These are phyloP conservation scores for Fomitopsis pinicola DNA, from an alignment of 1,284 basidiomycete species.

Conservation along the genomic window DNA sequence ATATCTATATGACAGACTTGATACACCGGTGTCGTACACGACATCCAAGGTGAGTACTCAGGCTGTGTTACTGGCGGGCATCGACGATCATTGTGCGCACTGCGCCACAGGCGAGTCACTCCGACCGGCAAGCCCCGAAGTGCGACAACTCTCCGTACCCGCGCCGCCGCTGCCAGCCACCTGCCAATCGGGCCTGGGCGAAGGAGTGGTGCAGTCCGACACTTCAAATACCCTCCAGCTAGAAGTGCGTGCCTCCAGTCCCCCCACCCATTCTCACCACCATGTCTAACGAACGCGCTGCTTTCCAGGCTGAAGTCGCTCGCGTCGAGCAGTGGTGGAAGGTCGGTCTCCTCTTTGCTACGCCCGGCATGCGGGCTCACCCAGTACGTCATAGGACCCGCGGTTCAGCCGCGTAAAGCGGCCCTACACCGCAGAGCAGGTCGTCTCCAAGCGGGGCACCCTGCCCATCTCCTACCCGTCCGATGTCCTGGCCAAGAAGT, in stretches of 20 bases:
- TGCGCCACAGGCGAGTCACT: no score
- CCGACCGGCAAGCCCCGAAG: no score
- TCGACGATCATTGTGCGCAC: no score
- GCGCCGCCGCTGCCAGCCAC: no score
- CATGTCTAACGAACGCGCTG: constrained; percentile 54
- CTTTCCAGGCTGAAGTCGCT: constrained; percentile 80
- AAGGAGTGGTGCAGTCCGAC: constrained; percentile 7
- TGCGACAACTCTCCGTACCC: no score
- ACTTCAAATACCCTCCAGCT: not conserved
- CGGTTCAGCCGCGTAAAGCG: constrained; percentile 85
- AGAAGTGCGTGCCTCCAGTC: constrained; percentile 3
- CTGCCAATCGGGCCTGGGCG: constrained; percentile 9
- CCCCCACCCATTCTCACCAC: constrained; percentile 28
- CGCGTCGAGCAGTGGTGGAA: constrained; percentile 92
- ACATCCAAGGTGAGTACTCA: no score
- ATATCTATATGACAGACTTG: no score
- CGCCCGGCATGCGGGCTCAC: not conserved
- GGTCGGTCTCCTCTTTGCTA: constrained; percentile 40
- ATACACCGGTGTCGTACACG: no score
- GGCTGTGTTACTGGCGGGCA: no score
- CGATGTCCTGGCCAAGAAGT: constrained; percentile 83
- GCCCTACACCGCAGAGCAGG: constrained; percentile 90
- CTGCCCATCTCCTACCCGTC: constrained; percentile 86
- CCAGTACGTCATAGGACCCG: constrained; percentile 50
- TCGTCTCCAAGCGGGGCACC: constrained; percentile 93